Percentiles rank a stretch among this genome's conserved stretches.
These are phyloP conservation scores for Talaromyces funiculosus DNA, from an alignment of 2,329 filamentous ascomycete species.

Conservation along the genomic window DNA sequence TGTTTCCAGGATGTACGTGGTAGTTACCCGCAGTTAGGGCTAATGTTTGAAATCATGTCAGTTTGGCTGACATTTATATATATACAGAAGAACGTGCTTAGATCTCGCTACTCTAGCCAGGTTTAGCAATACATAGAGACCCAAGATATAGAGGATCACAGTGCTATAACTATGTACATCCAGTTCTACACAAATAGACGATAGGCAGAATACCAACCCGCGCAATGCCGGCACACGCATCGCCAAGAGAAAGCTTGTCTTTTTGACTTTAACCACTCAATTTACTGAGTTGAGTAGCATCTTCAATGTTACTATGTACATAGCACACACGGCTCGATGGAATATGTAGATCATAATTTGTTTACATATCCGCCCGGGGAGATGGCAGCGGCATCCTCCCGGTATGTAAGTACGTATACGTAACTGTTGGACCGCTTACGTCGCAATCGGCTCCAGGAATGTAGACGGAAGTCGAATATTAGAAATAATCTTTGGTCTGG, in stretches of 20 bases:
- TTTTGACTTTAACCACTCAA: background rate
- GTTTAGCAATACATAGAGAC: background rate
- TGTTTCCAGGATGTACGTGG: too few relatives aligned
- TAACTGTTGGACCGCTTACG: background rate
- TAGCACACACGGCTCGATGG: background rate
- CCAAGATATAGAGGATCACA: background rate
- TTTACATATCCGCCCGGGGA: background rate
- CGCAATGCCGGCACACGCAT: background rate
- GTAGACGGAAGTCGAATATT: background rate
- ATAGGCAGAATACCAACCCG: background rate
- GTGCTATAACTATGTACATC: background rate
- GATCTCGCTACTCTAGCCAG: background rate
- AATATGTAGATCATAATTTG: background rate
- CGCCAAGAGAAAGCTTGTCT: conserved; percentile 16
- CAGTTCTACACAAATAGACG: background rate
- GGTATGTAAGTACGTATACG: background rate
- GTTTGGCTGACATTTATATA: background rate
- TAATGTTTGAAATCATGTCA: background rate
- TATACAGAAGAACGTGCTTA: background rate
- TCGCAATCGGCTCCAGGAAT: background rate
- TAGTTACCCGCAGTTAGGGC: background rate
- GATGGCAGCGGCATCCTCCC: background rate
- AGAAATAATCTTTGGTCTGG: background rate
- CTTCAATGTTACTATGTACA: background rate
- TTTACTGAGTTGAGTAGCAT: background rate